Percentiles rank a stretch among this genome's conserved stretches.
phyloP scores from a whole-genome alignment of 441 rosid species.

The Erodium moschatum region DNA sequence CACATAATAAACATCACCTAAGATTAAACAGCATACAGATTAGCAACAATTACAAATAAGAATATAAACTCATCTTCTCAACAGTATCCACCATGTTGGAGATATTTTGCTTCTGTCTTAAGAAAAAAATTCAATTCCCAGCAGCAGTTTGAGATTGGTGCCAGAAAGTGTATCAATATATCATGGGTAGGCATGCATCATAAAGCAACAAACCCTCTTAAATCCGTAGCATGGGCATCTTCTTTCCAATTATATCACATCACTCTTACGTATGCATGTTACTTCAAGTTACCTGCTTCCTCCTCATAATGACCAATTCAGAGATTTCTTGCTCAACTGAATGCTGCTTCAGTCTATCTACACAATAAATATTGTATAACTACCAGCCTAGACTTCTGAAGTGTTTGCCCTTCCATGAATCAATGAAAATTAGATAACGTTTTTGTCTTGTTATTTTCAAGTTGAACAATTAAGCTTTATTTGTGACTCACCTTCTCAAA shows the following conservation, averaged over 20 bases:
- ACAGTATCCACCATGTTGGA: neutral
- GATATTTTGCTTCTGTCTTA: neutral
- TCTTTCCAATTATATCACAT: neutral
- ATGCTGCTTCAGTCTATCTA: constrained; percentile 5
- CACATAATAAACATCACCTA: neutral
- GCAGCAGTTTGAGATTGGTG: neutral
- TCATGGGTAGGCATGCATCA: neutral
- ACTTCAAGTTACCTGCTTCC: neutral
- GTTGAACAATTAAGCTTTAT: too few relatives aligned
- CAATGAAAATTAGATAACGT: neutral
- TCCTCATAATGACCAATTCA: neutral
- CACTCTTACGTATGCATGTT: neutral
- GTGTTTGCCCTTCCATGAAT: neutral
- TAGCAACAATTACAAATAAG: neutral
- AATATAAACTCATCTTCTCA: neutral
- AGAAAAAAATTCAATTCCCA: neutral
- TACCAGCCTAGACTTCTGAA: neutral
- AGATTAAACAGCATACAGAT: constrained; percentile 1
- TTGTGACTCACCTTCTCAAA: constrained; percentile 43
- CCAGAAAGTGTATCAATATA: neutral
- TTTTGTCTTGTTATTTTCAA: too few relatives aligned
- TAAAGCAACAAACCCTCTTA: neutral
- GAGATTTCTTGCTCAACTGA: neutral
- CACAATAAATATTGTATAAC: neutral
- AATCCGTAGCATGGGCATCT: neutral